Percentiles rank a stretch among this genome's conserved stretches.
Conservation (phyloP, 495 filamentous ascomycete species). For the Monascus purpureus region DNA sequence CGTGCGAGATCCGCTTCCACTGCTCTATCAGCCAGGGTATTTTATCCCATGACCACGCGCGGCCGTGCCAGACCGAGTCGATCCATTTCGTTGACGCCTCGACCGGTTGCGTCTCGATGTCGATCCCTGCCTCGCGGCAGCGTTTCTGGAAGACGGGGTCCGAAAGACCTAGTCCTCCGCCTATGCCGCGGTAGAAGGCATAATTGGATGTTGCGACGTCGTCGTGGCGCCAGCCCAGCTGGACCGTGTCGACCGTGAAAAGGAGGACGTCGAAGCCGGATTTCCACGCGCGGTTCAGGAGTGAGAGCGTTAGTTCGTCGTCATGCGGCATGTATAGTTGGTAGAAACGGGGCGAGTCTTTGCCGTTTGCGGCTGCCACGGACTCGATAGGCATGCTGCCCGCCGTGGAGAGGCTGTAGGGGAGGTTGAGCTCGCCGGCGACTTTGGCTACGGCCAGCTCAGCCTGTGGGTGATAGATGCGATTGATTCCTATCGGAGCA, state of each 20-base stretch:
- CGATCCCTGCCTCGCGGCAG: conserved; percentile 34
- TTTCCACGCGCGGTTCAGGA: conserved; percentile 39
- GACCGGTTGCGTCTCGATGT: conserved; percentile 33
- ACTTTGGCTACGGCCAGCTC: conserved; percentile 46
- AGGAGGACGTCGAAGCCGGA: conserved; percentile 45
- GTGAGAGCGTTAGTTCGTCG: conserved; percentile 40
- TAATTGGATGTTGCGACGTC: conserved; percentile 45
- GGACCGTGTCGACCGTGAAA: conserved; percentile 52
- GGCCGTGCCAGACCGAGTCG: conserved; percentile 50
- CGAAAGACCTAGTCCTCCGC: conserved; percentile 41
- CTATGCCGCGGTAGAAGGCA: conserved; percentile 45
- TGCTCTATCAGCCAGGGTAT: conserved; percentile 38
- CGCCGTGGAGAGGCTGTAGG: conserved; percentile 45
- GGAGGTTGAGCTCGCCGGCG: conserved; percentile 39
- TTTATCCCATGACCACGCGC: conserved; percentile 45
- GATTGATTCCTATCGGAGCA: conserved; percentile 53
- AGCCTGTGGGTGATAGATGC: conserved; percentile 44
- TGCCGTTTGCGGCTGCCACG: conserved; percentile 42
- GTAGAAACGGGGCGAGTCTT: conserved; percentile 35
- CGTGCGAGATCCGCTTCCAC: conserved; percentile 38
- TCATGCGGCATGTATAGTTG: conserved; percentile 56
- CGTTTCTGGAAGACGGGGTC: conserved; percentile 45
- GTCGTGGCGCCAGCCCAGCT: conserved; percentile 51
- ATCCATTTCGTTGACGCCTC: conserved; percentile 46
- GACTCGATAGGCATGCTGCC: conserved; percentile 44